Evolutionary conservation across 148 eudicot species (phyloP), one percentile per base, ranked within the genome.

Genomic region (Arctostaphylos glauca): DNA sequence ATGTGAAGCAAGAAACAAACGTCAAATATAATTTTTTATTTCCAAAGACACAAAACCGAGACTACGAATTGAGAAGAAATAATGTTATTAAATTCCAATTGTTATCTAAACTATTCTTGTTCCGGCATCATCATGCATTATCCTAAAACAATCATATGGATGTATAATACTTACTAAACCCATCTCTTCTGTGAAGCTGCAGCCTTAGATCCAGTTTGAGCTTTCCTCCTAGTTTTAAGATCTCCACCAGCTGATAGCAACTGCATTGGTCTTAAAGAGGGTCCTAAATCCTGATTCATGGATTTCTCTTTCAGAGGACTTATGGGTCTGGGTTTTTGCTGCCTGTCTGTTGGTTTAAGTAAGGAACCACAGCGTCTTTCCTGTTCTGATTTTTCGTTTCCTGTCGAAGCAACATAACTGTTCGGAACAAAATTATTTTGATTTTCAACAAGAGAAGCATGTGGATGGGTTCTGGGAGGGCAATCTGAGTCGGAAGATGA

Each of bases 401-500:
- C 81, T 62, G 64, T 86, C 12, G 84, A 55, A 81, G 88, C 31
- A 44, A 25, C 82, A 80, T 78, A 76, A 71, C n/a, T 53, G 23
- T 74, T 77, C 43, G 64, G 84, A 64, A 47, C 80, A 68, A 83
- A 67, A 59, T 44, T 53, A 23, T 78, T 77, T 73, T 43, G 82
- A 72, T 64, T 80, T 52, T 78, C 82, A 23, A 64, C 41, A 10
- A 43, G 81, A 71, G 78, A 21, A 76, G 81, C 56, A 47, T 74
- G 83, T 9, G 72, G 77, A 41, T 56, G 86, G 67, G 82, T 90
- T 81, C 62, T 64, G 5, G 84, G 44, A 52, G 90, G 71, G 81
- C 85, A 76, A 67, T 95, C 98, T 47, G 95, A 91, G 89, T 94
- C 98, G 19, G 95, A 92, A 62, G 97, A 95, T 48, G 89, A 90